These are phyloP conservation scores for Spiraea crenata DNA, from an alignment of 331 rosid species.

Conservation along the genomic window DNA sequence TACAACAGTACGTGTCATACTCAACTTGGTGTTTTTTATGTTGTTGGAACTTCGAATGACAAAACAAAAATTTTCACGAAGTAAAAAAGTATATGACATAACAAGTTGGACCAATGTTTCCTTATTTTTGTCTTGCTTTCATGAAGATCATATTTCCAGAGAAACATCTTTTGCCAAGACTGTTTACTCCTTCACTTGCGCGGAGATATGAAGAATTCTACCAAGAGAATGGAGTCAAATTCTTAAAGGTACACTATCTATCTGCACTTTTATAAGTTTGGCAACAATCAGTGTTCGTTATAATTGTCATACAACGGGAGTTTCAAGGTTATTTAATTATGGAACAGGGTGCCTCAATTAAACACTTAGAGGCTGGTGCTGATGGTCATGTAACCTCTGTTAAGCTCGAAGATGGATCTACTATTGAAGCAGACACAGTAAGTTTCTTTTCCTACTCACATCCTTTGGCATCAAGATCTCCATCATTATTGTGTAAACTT, in stretches of 20 bases:
- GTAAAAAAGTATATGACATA: not conserved
- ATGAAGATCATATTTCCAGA: constrained; percentile 80
- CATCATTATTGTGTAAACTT: constrained; percentile 19
- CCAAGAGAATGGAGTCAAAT: constrained; percentile 79
- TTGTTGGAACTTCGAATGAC: not conserved
- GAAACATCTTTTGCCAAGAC: constrained; percentile 70
- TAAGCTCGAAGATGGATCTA: constrained; percentile 82
- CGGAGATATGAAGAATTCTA: constrained; percentile 84
- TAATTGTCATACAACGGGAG: not conserved
- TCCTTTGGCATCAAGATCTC: not conserved
- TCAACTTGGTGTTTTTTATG: constrained; percentile 2
- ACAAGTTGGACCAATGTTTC: not conserved
- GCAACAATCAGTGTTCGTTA: not conserved
- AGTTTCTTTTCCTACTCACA: constrained; percentile 6
- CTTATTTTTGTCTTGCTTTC: constrained; percentile 10
- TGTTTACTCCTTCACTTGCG: constrained; percentile 89
- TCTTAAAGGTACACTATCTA: constrained; percentile 56
- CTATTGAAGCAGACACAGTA: constrained; percentile 83
- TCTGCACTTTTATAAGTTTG: not conserved
- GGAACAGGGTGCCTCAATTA: constrained; percentile 68
- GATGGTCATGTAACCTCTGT: constrained; percentile 65
- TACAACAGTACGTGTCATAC: constrained; percentile 65
- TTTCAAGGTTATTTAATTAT: constrained; percentile 18
- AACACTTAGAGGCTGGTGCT: constrained; percentile 70
- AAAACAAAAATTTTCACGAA: not conserved